Conservation (phyloP, 768 basidiomycete genomes). For the Strobilomyces dryophilus region DNA sequence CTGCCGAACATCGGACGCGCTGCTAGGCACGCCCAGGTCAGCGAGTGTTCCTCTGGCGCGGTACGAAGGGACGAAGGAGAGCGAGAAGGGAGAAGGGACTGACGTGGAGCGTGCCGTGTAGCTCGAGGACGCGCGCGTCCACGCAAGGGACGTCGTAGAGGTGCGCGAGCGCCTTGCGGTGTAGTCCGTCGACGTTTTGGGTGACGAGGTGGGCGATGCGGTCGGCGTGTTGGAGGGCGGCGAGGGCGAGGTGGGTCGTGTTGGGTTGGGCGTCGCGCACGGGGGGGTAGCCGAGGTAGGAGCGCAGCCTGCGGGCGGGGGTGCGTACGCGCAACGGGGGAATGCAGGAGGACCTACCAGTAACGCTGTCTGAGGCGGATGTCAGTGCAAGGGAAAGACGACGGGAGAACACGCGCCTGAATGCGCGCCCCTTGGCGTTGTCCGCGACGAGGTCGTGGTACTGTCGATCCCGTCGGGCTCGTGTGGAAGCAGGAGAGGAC, state of each 20-base stretch:
- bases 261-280: conserved; percentile 84
- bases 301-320: conserved; percentile 48
- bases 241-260: conserved; percentile 83
- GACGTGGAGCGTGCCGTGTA: conserved; percentile 88
- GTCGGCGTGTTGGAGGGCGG: conserved; percentile 71
- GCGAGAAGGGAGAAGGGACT: conserved; percentile 10
- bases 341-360: conserved; percentile 45
- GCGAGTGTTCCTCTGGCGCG: neutral
- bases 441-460: conserved; percentile 82
- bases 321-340: no score
- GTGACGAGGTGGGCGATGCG: conserved; percentile 68
- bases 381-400: conserved; percentile 2
- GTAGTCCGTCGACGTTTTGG: conserved; percentile 92
- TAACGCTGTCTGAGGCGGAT: conserved; percentile 66
- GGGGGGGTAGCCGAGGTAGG: conserved; percentile 82
- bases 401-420: conserved; percentile 47
- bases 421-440: conserved; percentile 61
- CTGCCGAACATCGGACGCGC: conserved; percentile 74
- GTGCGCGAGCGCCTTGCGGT: conserved; percentile 67
- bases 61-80: no score
- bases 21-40: conserved; percentile 6
- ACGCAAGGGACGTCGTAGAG: conserved; percentile 37
- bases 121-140: conserved; percentile 59
- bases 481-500: neutral
- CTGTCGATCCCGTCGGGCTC: conserved; percentile 29